Evolutionary conservation across 805 yeast species (phyloP), one percentile per base, ranked within the genome.

Genomic region (Candida mattraensis): DNA sequence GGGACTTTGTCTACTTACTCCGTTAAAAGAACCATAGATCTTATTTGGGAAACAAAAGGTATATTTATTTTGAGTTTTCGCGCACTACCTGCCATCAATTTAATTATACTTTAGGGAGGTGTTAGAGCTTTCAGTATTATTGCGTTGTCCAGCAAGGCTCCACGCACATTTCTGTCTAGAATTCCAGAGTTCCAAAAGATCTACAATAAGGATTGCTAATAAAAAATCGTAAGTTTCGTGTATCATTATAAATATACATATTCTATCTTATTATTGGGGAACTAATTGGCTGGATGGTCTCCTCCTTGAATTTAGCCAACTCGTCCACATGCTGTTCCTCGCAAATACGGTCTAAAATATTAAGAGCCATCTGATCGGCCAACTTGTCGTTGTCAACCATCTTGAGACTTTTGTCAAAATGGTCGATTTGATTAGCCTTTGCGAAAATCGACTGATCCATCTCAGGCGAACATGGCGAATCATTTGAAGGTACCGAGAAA

Each of bases 351-450:
- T 56, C 56, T 3, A 59, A 28, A n/a, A 59, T 59, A 31, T 55
- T 54, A 11, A 58, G 24, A 8, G 63, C 64, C 64, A 59, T 59
- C 38, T 56, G 63, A 27, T 59, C 63, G 12, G 64, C 64, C 27
- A 59, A 38, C 27, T 47, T 43, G 34, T 59, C 64, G 33, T 56
- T 58, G 18, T 51, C 54, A 11, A 28, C 37, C 16, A 34, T 31
- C 39, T 54, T 58, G 6, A 49, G 29, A 10, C 24, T 33, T 34
- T 49, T 54, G 37, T 58, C 61, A 12, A 53, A 48, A 41, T 59
- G 62, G 37, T 59, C 63, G 9, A 59, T 59, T 35, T 59, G 64
- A 28, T 59, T 53, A 4, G 63, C 41, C 35, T 53, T 54, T 5
- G 40, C 50, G 37, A 59, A 59, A 1, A 59, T 48, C 6, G 60